phyloP scores from a whole-genome alignment of 2,329 filamentous ascomycete genomes.

The Fusarium tupiense region DNA sequence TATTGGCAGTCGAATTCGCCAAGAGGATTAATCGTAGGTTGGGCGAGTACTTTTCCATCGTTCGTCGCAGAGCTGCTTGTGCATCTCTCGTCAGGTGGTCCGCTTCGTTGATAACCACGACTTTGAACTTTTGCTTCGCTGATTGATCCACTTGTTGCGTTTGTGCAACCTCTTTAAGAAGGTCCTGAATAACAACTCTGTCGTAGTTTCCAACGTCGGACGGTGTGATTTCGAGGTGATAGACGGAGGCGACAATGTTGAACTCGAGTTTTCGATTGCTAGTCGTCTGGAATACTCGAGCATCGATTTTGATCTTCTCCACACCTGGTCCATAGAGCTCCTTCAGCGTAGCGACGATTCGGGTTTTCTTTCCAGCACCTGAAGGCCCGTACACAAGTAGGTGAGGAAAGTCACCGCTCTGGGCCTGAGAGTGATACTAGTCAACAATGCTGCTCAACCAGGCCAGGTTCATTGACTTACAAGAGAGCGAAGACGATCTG shows the following conservation, averaged over 20 bases:
- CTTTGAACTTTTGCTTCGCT: slow-evolving; percentile 94
- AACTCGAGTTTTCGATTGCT: slow-evolving; percentile 98
- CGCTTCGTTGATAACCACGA: slow-evolving; percentile 98
- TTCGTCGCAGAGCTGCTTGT: slow-evolving; percentile 91
- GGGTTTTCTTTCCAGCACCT: slow-evolving; percentile 96
- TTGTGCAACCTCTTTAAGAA: slow-evolving; percentile 97
- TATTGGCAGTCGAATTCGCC: slow-evolving; percentile 96
- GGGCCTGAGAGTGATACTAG: slow-evolving; percentile 69
- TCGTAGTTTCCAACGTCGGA: slow-evolving; percentile 97
- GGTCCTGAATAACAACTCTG: slow-evolving; percentile 92
- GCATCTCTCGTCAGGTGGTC: slow-evolving; percentile 94
- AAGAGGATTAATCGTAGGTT: slow-evolving; percentile 91
- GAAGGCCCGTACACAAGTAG: slow-evolving; percentile 97
- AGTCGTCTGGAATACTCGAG: slow-evolving; percentile 93
- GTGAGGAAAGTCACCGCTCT: slow-evolving; percentile 97
- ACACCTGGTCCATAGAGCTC: slow-evolving; percentile 95
- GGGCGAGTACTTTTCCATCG: slow-evolving; percentile 99
- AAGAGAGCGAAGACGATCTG: slow-evolving; percentile 84
- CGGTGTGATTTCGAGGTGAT: slow-evolving; percentile 98
- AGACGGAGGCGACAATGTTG: slow-evolving; percentile 96
- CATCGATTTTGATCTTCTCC: slow-evolving; percentile 99
- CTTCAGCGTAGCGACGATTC: slow-evolving; percentile 93
- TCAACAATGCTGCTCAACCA: slow-evolving; percentile 1
- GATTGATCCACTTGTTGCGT: slow-evolving; percentile 97
- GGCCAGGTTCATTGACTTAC: slow-evolving; percentile 68